Base-by-base conservation (phyloP, 305 asterid genomes). In the Solanum aculeatissimum region DNA sequence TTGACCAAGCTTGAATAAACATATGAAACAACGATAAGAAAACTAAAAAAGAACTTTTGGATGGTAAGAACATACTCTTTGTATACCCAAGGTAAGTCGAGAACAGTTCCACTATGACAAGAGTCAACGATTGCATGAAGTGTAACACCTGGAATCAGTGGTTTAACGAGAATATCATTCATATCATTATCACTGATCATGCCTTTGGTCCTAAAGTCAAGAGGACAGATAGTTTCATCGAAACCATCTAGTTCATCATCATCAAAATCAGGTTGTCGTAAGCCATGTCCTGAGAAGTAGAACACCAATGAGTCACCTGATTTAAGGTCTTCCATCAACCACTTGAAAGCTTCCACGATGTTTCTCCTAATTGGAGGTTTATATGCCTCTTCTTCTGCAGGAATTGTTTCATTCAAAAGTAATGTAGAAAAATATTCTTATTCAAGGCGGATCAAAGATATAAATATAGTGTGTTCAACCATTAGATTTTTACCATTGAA, bases 31-130 rank as follows among this genome's bases (percentile, higher is more conserved):
- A 3, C 29, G 1, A 4, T 58, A n/a, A 21, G 32, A 58, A 58
- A 58, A 58, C 66, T 21, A 58, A 58, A 8, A 8, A 58, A 58
- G 66, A 47, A 21, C n/a, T 38, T 62, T 18, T 40, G 32, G 62
- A 80, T 9, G 49, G 57, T 78, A 53, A 5, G 27, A 38, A 74
- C 89, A 2, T 88, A 91, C 96, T 66, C 75, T 23, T 78, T 78
- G n/a, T 87, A 95, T 6, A 91, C 90, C 25, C 78, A 35, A 0
- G 93, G 93, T 42, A 95, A 84, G 88, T 95, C 98, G 12, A 95
- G 94, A 38, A 92, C n/a, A 49, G 97, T 95, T 85, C 97, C 98
- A 87, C 97, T 95, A 86, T 91, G 94, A 66, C 98, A 95, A 83
- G 93, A 84, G 83, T 95, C 98, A 3, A 95, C 60, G 10, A 95